A percentile compares a stretch with the other conserved stretches of the same genome.
phyloP scores from a whole-genome alignment of 306 rosid species.

The Dryas drummondii region DNA sequence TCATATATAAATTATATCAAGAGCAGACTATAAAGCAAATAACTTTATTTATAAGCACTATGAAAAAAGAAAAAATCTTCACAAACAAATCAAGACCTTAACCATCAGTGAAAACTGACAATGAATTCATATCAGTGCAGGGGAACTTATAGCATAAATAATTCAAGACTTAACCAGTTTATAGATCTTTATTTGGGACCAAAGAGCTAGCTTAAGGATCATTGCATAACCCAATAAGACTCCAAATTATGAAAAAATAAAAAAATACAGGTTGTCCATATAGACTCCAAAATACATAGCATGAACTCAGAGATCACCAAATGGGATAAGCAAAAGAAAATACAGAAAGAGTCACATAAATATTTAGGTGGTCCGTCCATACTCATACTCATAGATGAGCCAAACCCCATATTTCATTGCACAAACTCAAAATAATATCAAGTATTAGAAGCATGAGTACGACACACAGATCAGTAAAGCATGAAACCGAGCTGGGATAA shows the following conservation, averaged over 20 bases:
- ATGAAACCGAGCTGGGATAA: no score
- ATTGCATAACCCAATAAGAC: neutral
- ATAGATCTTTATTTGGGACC: neutral
- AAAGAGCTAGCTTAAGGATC: neutral
- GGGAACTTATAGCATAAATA: no score
- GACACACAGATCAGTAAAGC: no score
- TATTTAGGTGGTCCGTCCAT: no score
- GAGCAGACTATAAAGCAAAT: neutral
- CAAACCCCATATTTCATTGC: no score
- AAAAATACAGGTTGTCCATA: no score
- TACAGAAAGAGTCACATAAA: neutral
- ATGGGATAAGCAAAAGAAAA: neutral
- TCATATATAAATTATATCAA: neutral
- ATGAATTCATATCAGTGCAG: no score
- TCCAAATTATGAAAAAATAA: neutral
- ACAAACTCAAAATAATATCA: no score
- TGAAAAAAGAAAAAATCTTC: neutral
- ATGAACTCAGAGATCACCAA: neutral
- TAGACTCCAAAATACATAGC: neutral
- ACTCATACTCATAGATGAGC: no score
- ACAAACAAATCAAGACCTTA: neutral
- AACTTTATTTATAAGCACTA: neutral
- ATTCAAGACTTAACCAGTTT: no score
- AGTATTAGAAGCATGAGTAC: no score
- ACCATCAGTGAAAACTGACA: no score